A percentile compares a stretch with the other conserved stretches of the same genome.
Evolutionary conservation across 306 rosid species (phyloP).

Genomic region (Urtica urens): DNA sequence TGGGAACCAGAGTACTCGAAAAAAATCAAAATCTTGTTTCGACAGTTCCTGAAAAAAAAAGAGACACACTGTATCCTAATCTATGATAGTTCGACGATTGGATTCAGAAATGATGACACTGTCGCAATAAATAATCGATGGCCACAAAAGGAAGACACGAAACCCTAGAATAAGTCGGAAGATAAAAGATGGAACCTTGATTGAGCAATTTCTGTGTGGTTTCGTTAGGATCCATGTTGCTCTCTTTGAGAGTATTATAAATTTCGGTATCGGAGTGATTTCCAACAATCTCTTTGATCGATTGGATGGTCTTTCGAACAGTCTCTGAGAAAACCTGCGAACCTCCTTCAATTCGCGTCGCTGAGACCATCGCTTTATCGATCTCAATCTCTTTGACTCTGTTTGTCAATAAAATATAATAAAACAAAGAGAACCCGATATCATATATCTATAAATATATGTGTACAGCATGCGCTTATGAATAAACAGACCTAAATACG

Average conservation of each 20-base stretch:
- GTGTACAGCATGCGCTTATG: neutral
- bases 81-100: too few relatives aligned
- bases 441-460: neutral
- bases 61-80: too few relatives aligned
- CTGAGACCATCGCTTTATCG: conserved; percentile 54
- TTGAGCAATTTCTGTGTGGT: conserved; percentile 91
- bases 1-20: too few relatives aligned
- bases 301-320: conserved; percentile 73
- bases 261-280: conserved; percentile 85
- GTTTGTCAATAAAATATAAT: neutral
- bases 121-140: conserved; percentile 4
- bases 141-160: neutral
- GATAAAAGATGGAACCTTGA: conserved; percentile 48
- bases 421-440: neutral
- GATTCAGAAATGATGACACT: conserved; percentile 6
- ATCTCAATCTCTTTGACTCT: too few relatives aligned
- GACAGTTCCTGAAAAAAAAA: too few relatives aligned
- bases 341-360: conserved; percentile 53
- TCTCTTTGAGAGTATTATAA: conserved; percentile 68
- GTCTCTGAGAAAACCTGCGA: conserved; percentile 51
- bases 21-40: too few relatives aligned
- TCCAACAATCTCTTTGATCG: conserved; percentile 81
- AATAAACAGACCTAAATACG: neutral
- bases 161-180: neutral
- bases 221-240: conserved; percentile 95